Evolutionary conservation across 345 rosid genomes (phyloP).

Genomic region (Erysimum cheiranthoides): DNA sequence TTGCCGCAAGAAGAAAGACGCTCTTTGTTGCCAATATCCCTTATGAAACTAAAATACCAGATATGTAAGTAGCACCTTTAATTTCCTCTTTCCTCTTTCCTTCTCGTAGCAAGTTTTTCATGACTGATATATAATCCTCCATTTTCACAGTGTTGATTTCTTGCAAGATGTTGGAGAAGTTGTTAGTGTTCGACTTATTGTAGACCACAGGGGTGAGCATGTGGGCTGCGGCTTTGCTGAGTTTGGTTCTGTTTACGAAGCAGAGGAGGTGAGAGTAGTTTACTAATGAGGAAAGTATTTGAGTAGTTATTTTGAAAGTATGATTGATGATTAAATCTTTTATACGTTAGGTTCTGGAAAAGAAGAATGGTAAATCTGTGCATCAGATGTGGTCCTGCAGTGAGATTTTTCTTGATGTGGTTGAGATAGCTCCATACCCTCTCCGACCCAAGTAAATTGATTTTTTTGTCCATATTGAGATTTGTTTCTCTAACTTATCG

Average conservation of each 20-base stretch:
- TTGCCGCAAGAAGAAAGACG: no score
- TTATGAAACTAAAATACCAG: no score
- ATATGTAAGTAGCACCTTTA: not conserved
- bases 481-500: not conserved
- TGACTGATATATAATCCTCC: not conserved
- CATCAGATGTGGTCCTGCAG: no score
- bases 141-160: not conserved
- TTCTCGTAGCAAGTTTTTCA: not conserved
- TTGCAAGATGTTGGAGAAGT: no score
- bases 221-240: no score
- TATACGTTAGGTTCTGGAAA: not conserved
- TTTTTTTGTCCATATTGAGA: not conserved
- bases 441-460: not conserved
- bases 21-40: no score
- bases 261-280: not conserved
- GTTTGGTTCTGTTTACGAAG: not conserved
- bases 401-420: not conserved
- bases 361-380: no score
- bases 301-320: not conserved
- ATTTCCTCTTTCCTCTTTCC: not conserved
- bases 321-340: not conserved
- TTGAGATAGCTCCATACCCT: constrained; percentile 1
- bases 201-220: no score
- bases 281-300: not conserved
- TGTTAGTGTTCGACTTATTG: no score